Base-by-base conservation (phyloP, 345 rosid species). In the Arabidopsis suecica region DNA sequence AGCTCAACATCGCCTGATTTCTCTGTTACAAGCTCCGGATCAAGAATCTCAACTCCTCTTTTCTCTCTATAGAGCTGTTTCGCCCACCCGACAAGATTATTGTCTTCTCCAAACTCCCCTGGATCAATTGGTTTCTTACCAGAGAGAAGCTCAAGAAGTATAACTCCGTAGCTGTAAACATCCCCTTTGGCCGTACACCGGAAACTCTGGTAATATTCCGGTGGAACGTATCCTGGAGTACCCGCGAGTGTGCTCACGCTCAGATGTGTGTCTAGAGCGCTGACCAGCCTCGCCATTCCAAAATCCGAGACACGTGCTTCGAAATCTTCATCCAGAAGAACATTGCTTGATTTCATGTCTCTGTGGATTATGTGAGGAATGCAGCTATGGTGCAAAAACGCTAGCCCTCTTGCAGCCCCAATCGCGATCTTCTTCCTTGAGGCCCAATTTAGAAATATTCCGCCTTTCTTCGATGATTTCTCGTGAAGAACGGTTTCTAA, bases 291-390 rank as follows among this genome's bases (percentile, higher is more conserved):
- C 4, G 98, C 97, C 97, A 91, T 94, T 28, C 98, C 98, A 36
- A 94, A 94, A 83, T 94, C 98, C 1, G 98, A 94, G 25, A 94
- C 97, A 61, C 97, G 80, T 58, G 98, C 98, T 83, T 89, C 97
- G 1, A 91, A 88, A 62, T 89, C 88, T 72, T 94, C 91, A 34
- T 94, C 98, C 22, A 94, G 77, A 57, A 94, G 95, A 65, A 94
- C 98, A 66, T 94, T 94, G 75, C 98, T 94, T 7, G 98, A 94
- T 65, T 94, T 94, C 96, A 94, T 94, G 88, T 94, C 98, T 7
- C 98, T 82, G 37, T 94, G 98, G 79, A 94, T 94, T 54, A 94
- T 88, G 87, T 94, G 98, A 48, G 98, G 98, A 56, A 87, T 86
- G 88, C 98, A 94, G 83, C 97, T 94, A 79, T 94, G 98, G 50